phyloP scores from a whole-genome alignment of 768 basidiomycete species.

The Hebeloma cylindrosporum region DNA sequence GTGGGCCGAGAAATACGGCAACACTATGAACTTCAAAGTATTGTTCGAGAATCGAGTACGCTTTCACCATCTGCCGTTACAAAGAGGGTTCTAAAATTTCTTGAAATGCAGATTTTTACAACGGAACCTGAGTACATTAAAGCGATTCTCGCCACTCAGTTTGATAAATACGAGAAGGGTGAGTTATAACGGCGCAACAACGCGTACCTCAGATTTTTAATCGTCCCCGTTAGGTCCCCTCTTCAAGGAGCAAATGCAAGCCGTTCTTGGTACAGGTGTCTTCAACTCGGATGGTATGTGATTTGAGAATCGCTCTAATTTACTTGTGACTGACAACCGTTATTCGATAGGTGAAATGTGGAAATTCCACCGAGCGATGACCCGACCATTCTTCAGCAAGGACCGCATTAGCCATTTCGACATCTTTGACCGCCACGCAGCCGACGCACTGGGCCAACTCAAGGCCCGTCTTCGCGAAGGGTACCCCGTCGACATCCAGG shows the following conservation, averaged over 20 bases:
- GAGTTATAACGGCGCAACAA: not conserved
- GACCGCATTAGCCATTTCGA: conserved; percentile 56
- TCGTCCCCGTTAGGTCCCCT: conserved; percentile 15
- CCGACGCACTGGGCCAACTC: conserved; percentile 45
- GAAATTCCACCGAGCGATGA: conserved; percentile 64
- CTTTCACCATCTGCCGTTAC: not conserved
- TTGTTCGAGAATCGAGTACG: conserved; percentile 40
- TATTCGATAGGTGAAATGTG: conserved; percentile 47
- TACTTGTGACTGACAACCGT: not conserved
- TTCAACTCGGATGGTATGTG: conserved; percentile 55
- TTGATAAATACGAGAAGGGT: conserved; percentile 38
- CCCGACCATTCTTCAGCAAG: conserved; percentile 59
- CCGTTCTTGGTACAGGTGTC: conserved; percentile 54
- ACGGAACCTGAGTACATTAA: conserved; percentile 52
- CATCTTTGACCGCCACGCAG: conserved; percentile 51
- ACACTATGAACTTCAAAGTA: conserved; percentile 31
- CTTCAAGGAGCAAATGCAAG: conserved; percentile 18
- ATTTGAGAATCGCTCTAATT: not conserved
- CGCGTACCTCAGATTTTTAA: not conserved
- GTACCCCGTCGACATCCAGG: conserved; percentile 59
- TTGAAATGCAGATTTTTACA: conserved; percentile 38
- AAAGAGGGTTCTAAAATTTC: not conserved
- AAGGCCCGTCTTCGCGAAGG: conserved; percentile 44
- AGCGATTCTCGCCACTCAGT: conserved; percentile 41
- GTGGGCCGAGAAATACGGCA: conserved; percentile 27